Conservation (phyloP, 2,329 filamentous ascomycete species). For the Zasmidium citrigriseum region DNA sequence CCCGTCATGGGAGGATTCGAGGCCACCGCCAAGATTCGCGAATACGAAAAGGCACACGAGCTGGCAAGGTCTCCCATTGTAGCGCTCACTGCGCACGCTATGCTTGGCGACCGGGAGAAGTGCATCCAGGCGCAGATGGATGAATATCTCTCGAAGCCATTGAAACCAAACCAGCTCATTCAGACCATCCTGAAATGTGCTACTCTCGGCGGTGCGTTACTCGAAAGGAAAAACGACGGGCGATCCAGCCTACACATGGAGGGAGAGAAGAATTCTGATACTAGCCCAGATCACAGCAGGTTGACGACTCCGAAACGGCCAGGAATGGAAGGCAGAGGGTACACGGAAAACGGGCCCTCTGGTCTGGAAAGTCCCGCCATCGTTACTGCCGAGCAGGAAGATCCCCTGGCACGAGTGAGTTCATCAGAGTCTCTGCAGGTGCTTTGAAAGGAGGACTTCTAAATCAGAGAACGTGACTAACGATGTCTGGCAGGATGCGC, state of each 20-base stretch:
- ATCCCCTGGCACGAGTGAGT: constrained; percentile 61
- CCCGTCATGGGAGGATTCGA: constrained; percentile 99
- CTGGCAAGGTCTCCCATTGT: constrained; percentile 90
- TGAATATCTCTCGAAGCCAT: constrained; percentile 93
- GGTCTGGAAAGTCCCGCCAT: constrained; percentile 65
- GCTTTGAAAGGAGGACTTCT: too few relatives aligned
- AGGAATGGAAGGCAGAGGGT: constrained; percentile 62
- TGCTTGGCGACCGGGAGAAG: constrained; percentile 97
- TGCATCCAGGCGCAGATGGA: constrained; percentile 99
- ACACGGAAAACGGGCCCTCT: constrained; percentile 67
- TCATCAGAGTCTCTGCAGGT: constrained; percentile 8
- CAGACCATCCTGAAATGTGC: constrained; percentile 97
- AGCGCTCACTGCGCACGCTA: constrained; percentile 93
- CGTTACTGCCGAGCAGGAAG: constrained; percentile 59
- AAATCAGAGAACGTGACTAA: constrained; percentile 7
- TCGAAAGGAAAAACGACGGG: constrained; percentile 68
- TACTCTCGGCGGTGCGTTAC: constrained; percentile 79
- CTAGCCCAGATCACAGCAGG: constrained; percentile 28
- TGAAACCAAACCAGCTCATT: constrained; percentile 96
- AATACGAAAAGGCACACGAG: constrained; percentile 83
- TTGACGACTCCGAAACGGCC: constrained; percentile 47
- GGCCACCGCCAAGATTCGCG: constrained; percentile 92
- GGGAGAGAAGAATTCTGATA: constrained; percentile 24
- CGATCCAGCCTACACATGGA: constrained; percentile 28
- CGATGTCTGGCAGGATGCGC: constrained; percentile 23